Percentiles rank a stretch among this genome's conserved stretches.
phyloP scores from a whole-genome alignment of 73 alveolate genomes.

The Tetrahymena thermophila region DNA sequence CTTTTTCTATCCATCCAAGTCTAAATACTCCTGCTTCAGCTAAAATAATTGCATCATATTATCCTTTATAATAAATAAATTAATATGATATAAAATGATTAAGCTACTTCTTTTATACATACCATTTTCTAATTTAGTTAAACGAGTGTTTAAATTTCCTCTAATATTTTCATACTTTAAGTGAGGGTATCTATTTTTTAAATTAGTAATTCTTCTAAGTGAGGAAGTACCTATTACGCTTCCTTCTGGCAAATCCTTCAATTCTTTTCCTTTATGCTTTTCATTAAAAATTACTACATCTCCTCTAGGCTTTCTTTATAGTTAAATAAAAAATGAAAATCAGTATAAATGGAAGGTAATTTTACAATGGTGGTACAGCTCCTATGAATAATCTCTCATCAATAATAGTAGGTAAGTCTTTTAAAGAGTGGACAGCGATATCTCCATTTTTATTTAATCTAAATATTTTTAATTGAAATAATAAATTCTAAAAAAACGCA shows the following conservation, averaged over 20 bases:
- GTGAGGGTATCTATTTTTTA: conserved; percentile 40
- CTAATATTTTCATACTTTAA: conserved; percentile 40
- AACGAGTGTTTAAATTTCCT: conserved; percentile 62
- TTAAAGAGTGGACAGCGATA: conserved; percentile 63
- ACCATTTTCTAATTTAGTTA: conserved; percentile 39
- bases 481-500: neutral
- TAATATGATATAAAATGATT: too few relatives aligned
- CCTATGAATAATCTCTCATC: conserved; percentile 30
- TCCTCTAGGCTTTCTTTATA: conserved; percentile 15
- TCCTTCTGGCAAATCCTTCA: conserved; percentile 54
- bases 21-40: conserved; percentile 69
- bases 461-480: neutral
- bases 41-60: conserved; percentile 60
- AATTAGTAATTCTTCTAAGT: conserved; percentile 51
- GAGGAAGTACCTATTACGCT: conserved; percentile 57
- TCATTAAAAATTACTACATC: conserved; percentile 27
- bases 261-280: conserved; percentile 4
- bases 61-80: neutral
- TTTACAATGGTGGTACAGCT: conserved; percentile 52
- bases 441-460: conserved; percentile 44
- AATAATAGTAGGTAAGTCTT: conserved; percentile 59
- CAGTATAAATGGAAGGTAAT: neutral
- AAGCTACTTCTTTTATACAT: neutral
- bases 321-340: neutral
- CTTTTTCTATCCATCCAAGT: conserved; percentile 51